These are phyloP conservation scores for Colletotrichum echinochloae DNA, from an alignment of 2,329 filamentous ascomycete genomes.

Conservation along the genomic window DNA sequence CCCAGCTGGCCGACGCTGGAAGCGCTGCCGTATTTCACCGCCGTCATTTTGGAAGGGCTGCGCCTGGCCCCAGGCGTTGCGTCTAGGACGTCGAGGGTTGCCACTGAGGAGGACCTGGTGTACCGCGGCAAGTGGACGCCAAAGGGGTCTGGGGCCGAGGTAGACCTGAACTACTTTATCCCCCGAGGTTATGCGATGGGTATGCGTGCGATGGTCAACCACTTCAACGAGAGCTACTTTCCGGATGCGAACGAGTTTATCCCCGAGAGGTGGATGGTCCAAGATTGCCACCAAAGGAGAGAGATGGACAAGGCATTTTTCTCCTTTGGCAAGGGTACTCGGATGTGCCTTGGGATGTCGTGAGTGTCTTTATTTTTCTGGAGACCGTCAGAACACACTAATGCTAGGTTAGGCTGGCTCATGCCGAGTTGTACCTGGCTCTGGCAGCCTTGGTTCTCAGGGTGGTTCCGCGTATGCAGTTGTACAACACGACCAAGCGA, in stretches of 20 bases:
- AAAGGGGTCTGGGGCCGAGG: background rate
- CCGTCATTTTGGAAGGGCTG: constrained; percentile 41
- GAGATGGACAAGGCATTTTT: constrained; percentile 33
- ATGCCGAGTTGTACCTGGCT: constrained; percentile 46
- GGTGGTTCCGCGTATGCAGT: constrained; percentile 45
- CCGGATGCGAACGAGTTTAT: constrained; percentile 36
- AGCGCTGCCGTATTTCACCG: constrained; percentile 52
- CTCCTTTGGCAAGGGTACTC: constrained; percentile 38
- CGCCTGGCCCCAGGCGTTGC: constrained; percentile 41
- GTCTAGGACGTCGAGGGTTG: constrained; percentile 32
- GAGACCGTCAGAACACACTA: background rate
- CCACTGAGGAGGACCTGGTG: constrained; percentile 42
- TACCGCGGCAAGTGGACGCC: constrained; percentile 40
- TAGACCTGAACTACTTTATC: constrained; percentile 28
- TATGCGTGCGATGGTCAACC: constrained; percentile 40
- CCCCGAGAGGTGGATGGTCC: constrained; percentile 43
- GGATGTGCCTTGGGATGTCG: constrained; percentile 41
- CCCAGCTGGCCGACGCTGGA: constrained; percentile 48
- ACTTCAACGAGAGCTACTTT: constrained; percentile 39
- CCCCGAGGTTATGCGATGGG: constrained; percentile 27
- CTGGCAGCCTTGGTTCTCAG: constrained; percentile 45
- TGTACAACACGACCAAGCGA: constrained; percentile 46
- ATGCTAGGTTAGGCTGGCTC: constrained; percentile 43
- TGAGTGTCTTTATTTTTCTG: constrained; percentile 13
- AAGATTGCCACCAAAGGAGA: constrained; percentile 20